Evolutionary conservation across 176 grass and related monocot genomes (phyloP).

Genomic region (Canna indica): DNA sequence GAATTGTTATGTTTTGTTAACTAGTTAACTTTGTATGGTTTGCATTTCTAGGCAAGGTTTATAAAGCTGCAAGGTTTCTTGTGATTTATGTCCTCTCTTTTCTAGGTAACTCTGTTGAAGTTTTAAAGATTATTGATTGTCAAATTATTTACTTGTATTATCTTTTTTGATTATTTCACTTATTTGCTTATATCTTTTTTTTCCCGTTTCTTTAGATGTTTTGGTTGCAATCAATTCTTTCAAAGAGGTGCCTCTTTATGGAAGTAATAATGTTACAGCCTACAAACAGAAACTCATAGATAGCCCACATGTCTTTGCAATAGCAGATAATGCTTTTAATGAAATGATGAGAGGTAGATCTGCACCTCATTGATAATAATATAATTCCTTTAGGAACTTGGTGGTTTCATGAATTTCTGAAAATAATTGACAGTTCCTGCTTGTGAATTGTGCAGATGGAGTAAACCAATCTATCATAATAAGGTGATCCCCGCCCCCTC

Average conservation of each 20-base stretch:
- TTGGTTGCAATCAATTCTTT: constrained; percentile 96
- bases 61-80: no score
- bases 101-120: no score
- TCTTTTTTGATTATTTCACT: background rate
- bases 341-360: constrained; percentile 90
- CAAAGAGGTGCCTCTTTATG: constrained; percentile 83
- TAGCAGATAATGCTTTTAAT: constrained; percentile 74
- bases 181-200: constrained; percentile 17
- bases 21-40: no score
- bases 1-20: no score
- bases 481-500: constrained; percentile 67
- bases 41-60: no score
- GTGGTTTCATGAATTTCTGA: constrained; percentile 24
- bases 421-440: background rate
- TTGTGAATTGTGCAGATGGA: constrained; percentile 57
- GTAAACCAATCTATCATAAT: constrained; percentile 98
- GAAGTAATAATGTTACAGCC: constrained; percentile 56
- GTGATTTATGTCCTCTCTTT: no score
- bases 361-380: constrained; percentile 7
- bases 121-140: no score
- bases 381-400: background rate
- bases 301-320: constrained; percentile 90
- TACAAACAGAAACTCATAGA: constrained; percentile 80
- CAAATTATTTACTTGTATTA: no score
- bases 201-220: constrained; percentile 61